These are phyloP conservation scores for Byssochlamys sp. DNA, from an alignment of 2,329 filamentous ascomycete genomes.

Conservation along the genomic window DNA sequence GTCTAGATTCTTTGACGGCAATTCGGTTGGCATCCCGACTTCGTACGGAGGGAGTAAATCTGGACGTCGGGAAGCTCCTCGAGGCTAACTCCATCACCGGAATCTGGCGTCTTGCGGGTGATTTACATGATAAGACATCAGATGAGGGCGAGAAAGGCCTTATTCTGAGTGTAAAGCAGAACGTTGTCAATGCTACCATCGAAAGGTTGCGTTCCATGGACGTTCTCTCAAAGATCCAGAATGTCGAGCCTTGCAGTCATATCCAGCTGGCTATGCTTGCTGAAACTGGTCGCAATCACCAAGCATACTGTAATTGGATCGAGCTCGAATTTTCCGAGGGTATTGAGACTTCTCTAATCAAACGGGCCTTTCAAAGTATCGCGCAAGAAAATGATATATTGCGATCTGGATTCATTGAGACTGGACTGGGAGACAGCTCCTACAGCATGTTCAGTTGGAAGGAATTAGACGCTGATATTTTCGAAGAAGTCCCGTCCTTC, in stretches of 20 bases:
- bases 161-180: slow-evolving; percentile 10
- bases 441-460: slow-evolving; percentile 60
- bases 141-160: slow-evolving; percentile 1
- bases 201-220: slow-evolving; percentile 35
- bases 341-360: slow-evolving; percentile 33
- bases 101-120: slow-evolving; percentile 25
- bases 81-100: slow-evolving; percentile 41
- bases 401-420: slow-evolving; percentile 61
- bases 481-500: slow-evolving; percentile 34
- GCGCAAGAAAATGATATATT: slow-evolving; percentile 55
- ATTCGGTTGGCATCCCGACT: slow-evolving; percentile 58
- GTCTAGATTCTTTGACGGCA: slow-evolving; percentile 57
- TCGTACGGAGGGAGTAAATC: slow-evolving; percentile 44
- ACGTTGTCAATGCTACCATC: slow-evolving; percentile 18
- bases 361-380: slow-evolving; percentile 42
- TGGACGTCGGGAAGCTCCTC: slow-evolving; percentile 55
- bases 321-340: slow-evolving; percentile 48
- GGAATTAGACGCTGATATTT: slow-evolving; percentile 33
- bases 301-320: slow-evolving; percentile 69
- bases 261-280: slow-evolving; percentile 72
- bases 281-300: slow-evolving; percentile 54
- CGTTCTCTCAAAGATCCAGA: slow-evolving; percentile 16
- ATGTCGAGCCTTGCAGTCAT: slow-evolving; percentile 54
- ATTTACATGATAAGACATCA: slow-evolving; percentile 9
- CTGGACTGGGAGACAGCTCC: slow-evolving; percentile 33